Percentiles rank a stretch among this genome's conserved stretches.
Evolutionary conservation across 768 basidiomycete genomes (phyloP).

Genomic region (Leccinum olivaceopallidum): DNA sequence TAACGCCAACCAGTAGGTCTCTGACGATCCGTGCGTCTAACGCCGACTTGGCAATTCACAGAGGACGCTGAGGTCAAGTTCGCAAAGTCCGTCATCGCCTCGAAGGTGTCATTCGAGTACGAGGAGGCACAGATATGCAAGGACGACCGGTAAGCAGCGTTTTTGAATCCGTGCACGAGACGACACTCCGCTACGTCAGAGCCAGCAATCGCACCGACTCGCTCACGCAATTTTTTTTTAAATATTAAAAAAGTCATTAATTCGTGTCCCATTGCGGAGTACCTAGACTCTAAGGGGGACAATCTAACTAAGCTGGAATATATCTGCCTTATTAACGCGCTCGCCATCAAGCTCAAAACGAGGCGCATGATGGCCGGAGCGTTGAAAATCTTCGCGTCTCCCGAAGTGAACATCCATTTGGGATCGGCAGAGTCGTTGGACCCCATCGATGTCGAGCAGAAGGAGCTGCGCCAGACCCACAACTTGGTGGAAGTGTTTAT

Average conservation of each 20-base stretch:
- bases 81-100: constrained; percentile 94
- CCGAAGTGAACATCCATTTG: constrained; percentile 96
- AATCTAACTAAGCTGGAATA: too few species aligned
- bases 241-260: too few species aligned
- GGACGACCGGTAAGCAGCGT: constrained; percentile 74
- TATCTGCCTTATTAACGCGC: constrained; percentile 83
- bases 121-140: constrained; percentile 93
- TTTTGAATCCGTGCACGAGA: neutral
- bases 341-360: constrained; percentile 83
- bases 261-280: too few species aligned
- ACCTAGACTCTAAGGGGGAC: too few species aligned
- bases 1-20: constrained; percentile 74
- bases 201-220: constrained; percentile 73
- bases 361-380: constrained; percentile 94
- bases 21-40: constrained; percentile 1
- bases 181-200: neutral
- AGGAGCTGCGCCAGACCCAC: too few species aligned
- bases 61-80: constrained; percentile 62
- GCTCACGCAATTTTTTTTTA: constrained; percentile 53
- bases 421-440: constrained; percentile 92
- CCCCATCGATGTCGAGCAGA: neutral
- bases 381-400: constrained; percentile 97
- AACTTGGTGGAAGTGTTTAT: too few species aligned
- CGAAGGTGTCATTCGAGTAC: constrained; percentile 95
- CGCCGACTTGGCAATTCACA: constrained; percentile 54